Evolutionary conservation across 305 asterid species (phyloP), one percentile per base, ranked within the genome.

Genomic region (Fraxinus baroniana): DNA sequence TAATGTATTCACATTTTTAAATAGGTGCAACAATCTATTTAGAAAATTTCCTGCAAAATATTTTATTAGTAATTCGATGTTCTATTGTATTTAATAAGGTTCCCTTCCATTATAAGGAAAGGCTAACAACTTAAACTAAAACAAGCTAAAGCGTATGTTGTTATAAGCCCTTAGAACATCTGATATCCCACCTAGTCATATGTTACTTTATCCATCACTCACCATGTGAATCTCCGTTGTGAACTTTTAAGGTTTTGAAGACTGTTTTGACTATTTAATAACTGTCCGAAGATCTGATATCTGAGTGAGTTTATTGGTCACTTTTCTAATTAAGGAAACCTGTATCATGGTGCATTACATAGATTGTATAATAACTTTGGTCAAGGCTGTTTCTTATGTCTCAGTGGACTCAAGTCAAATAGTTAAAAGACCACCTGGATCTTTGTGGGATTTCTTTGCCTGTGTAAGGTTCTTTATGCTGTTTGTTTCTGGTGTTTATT

Each of bases 371-470:
- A 57, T 62, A 62, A 62, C 71, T 62, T 62, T 22, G 28, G 8
- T 62, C 71, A 18, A 62, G 15, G 13, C 30, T 8, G 66, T 18
- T 30, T 2, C 76, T 66, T 70, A 68, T 1, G 62, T 75, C 70
- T 82, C 79, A 32, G 22, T 79, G 5, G 66, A 37, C 80, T 62
- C 75, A 32, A 55, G 68, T 81, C 73, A 39, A 73, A 9, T 1
- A 28, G 15, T 26, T 5, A 35, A 36, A 3, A n/a, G 10, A 77
- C 74, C 35, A 20, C 26, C 55, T 74, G 22, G 28, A 49, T 62
- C 49, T 82, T 18, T 6, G 37, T 78, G 77, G 15, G 33, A 55
- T 78, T 49, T 68, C 39, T 68, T 37, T 78, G 74, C 46, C 12
- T 30, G 70, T 83, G 20, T 60, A 10, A 26, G n/a, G 35, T 37